phyloP scores from a whole-genome alignment of 2,329 filamentous ascomycete genomes.

The Hypoxylon rubiginosum region DNA sequence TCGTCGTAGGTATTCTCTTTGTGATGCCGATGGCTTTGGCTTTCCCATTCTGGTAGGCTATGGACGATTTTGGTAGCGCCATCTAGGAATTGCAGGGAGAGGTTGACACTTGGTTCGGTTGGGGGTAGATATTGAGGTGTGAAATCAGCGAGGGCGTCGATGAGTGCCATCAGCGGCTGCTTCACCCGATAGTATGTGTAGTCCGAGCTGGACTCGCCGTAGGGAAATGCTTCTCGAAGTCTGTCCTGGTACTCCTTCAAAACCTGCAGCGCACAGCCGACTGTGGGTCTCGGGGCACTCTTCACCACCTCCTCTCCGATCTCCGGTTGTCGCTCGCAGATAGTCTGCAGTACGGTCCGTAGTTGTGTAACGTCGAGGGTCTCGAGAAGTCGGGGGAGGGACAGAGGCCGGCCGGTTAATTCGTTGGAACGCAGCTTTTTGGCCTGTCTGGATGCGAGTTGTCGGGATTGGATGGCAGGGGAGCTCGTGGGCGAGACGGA shows the following conservation, averaged over 20 bases:
- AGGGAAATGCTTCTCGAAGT: constrained; percentile 84
- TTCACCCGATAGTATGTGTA: constrained; percentile 96
- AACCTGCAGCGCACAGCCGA: constrained; percentile 83
- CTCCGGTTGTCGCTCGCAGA: constrained; percentile 90
- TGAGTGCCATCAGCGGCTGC: constrained; percentile 81
- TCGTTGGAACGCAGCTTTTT: constrained; percentile 77
- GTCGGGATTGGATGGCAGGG: constrained; percentile 78
- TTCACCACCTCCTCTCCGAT: constrained; percentile 87
- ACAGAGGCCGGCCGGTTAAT: constrained; percentile 68
- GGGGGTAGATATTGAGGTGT: constrained; percentile 96
- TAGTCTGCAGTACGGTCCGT: constrained; percentile 86
- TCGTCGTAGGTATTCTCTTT: constrained; percentile 98
- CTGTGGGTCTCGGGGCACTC: constrained; percentile 88
- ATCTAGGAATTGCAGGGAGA: constrained; percentile 89
- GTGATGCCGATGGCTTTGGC: constrained; percentile 87
- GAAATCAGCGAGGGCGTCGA: constrained; percentile 93
- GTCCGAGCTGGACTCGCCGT: constrained; percentile 86
- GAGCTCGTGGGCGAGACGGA: constrained; percentile 88
- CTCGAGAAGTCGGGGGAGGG: constrained; percentile 83
- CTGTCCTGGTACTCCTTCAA: constrained; percentile 84
- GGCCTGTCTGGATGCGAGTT: constrained; percentile 71
- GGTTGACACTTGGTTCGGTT: constrained; percentile 84
- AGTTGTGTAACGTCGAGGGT: constrained; percentile 90
- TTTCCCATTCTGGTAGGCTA: constrained; percentile 90
- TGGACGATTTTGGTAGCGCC: constrained; percentile 92